Evolutionary conservation across 306 rosid species (phyloP).

Genomic region (Psophocarpus tetragonolobus): DNA sequence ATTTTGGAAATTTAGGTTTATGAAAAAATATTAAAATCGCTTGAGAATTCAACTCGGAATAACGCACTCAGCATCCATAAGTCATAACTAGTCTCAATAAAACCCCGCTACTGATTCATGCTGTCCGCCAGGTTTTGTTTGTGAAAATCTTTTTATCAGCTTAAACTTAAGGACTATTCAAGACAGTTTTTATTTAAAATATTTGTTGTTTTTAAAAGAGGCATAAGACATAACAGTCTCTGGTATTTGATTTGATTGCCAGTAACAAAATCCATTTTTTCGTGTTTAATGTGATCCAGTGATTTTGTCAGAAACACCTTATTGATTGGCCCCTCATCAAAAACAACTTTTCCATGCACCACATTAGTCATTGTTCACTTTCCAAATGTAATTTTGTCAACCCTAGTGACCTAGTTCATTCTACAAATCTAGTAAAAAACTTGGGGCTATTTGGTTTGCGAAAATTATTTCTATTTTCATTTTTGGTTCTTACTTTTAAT

Average conservation of each 20-base stretch:
- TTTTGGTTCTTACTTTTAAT: neutral
- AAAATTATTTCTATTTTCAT: neutral
- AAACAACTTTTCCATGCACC: slow-evolving; percentile 19
- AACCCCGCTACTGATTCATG: neutral
- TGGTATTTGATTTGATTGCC: slow-evolving; percentile 6
- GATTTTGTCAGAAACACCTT: neutral
- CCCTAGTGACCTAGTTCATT: slow-evolving; percentile 8
- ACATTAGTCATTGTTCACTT: slow-evolving; percentile 9
- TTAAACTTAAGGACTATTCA: neutral
- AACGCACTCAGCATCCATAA: slow-evolving; percentile 7
- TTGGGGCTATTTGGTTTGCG: neutral
- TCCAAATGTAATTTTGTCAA: slow-evolving; percentile 17
- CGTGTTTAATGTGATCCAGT: neutral
- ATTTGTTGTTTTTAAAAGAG: neutral
- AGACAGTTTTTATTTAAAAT: neutral
- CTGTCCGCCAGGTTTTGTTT: neutral
- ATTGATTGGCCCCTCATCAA: neutral
- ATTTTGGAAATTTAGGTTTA: slow-evolving; percentile 3
- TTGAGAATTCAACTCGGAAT: slow-evolving; percentile 9
- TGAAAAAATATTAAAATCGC: neutral
- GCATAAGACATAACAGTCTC: neutral
- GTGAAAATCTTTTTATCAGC: neutral
- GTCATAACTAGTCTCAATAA: neutral
- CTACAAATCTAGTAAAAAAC: neutral
- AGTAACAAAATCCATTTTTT: neutral